A percentile compares a stretch with the other conserved stretches of the same genome.
Conservation (phyloP, 2,329 filamentous ascomycete genomes). For the Penicillium paneum region DNA sequence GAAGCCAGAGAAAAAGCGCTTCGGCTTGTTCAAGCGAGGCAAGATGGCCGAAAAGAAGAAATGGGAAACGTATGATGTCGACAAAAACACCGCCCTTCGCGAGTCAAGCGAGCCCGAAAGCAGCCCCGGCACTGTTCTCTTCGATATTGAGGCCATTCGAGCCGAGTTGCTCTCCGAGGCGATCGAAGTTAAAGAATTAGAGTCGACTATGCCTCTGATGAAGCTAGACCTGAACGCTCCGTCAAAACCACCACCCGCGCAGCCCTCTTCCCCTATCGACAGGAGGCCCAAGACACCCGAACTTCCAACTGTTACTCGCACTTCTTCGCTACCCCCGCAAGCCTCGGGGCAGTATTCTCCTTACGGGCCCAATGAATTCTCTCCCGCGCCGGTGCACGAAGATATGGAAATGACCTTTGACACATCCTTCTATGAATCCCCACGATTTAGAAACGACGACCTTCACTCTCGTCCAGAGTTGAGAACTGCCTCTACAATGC, state of each 20-base stretch:
- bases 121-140: constrained; percentile 62
- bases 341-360: constrained; percentile 11
- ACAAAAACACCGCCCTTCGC: constrained; percentile 31
- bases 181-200: constrained; percentile 71
- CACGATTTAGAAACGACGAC: constrained; percentile 15
- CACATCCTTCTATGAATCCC: constrained; percentile 53
- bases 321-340: constrained; percentile 18
- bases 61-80: constrained; percentile 91
- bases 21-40: constrained; percentile 77
- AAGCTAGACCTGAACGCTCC: constrained; percentile 61
- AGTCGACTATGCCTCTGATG: constrained; percentile 87
- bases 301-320: constrained; percentile 20
- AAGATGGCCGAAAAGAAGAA: constrained; percentile 73
- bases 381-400: constrained; percentile 27
- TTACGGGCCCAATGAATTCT: constrained; percentile 10
- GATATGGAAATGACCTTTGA: constrained; percentile 69
- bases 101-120: constrained; percentile 27
- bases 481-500: constrained; percentile 33
- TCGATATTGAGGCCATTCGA: constrained; percentile 92
- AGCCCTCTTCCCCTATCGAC: constrained; percentile 28
- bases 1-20: constrained; percentile 68
- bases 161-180: constrained; percentile 74
- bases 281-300: constrained; percentile 40
- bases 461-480: constrained; percentile 26
- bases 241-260: constrained; percentile 14